These are phyloP conservation scores for Psidium guajava DNA, from an alignment of 345 rosid species.

Conservation along the genomic window DNA sequence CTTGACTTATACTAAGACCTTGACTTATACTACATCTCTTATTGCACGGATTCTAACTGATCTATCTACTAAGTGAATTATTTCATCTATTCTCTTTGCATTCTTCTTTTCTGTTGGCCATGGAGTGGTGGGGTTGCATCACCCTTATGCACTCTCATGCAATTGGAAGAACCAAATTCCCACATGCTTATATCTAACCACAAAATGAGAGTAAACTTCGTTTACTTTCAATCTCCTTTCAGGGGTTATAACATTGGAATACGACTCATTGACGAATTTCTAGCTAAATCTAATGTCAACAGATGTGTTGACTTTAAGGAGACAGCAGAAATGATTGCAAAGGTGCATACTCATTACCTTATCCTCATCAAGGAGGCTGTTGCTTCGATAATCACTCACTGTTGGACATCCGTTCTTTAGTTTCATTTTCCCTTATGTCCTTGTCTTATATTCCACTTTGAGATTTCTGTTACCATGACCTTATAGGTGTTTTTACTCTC, in stretches of 20 bases:
- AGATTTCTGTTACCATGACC: not conserved
- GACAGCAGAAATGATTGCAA: slow-evolving; percentile 89
- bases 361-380: not conserved
- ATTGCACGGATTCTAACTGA: not conserved
- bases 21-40: not conserved
- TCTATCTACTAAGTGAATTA: not conserved
- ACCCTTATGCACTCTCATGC: not conserved
- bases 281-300: slow-evolving; percentile 79
- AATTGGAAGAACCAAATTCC: not conserved
- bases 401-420: not conserved
- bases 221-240: slow-evolving; percentile 4
- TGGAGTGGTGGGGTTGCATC: not conserved
- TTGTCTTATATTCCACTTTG: not conserved
- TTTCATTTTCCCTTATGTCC: not conserved
- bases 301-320: slow-evolving; percentile 92
- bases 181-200: not conserved
- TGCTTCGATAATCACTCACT: not conserved
- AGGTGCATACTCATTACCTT: slow-evolving; percentile 27
- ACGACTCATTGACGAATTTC: slow-evolving; percentile 79
- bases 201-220: not conserved
- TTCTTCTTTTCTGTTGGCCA: not conserved
- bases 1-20: not conserved
- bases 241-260: slow-evolving; percentile 98
- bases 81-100: not conserved
- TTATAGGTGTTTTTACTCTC: not conserved